These are phyloP conservation scores for Colletotrichum sp. DNA, from an alignment of 2,329 filamentous ascomycete genomes.

Conservation along the genomic window DNA sequence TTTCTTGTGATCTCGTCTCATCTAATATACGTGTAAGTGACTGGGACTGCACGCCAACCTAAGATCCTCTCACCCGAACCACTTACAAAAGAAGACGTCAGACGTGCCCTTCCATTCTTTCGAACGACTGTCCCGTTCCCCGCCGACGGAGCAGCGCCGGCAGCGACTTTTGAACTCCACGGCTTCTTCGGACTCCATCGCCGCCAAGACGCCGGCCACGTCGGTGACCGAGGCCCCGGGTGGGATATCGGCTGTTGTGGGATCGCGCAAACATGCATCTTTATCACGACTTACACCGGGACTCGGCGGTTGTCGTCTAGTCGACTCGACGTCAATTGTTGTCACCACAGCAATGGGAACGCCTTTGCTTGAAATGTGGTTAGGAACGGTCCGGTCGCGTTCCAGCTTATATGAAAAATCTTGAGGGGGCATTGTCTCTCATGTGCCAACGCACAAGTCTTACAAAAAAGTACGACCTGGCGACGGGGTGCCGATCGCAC, in stretches of 20 bases:
- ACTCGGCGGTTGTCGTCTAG: background rate
- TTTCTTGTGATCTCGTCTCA: background rate
- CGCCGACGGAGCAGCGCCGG: background rate
- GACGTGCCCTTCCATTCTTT: background rate
- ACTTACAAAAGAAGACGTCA: background rate
- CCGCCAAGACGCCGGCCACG: background rate
- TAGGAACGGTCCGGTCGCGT: background rate
- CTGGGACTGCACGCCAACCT: background rate
- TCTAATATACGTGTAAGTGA: background rate
- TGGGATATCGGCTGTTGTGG: background rate
- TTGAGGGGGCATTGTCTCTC: background rate
- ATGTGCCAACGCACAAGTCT: background rate
- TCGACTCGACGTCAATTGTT: background rate
- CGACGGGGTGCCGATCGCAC: background rate
- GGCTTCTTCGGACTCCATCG: background rate
- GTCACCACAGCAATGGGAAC: background rate
- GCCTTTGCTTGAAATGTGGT: no score
- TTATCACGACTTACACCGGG: background rate
- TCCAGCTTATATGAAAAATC: background rate
- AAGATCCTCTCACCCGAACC: background rate
- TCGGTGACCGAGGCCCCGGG: background rate
- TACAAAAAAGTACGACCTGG: background rate
- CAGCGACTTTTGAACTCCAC: background rate
- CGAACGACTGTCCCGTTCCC: background rate
- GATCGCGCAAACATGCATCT: constrained; percentile 15